phyloP scores from a whole-genome alignment of 176 grass and related monocot genomes.

The Triticum monococcum region DNA sequence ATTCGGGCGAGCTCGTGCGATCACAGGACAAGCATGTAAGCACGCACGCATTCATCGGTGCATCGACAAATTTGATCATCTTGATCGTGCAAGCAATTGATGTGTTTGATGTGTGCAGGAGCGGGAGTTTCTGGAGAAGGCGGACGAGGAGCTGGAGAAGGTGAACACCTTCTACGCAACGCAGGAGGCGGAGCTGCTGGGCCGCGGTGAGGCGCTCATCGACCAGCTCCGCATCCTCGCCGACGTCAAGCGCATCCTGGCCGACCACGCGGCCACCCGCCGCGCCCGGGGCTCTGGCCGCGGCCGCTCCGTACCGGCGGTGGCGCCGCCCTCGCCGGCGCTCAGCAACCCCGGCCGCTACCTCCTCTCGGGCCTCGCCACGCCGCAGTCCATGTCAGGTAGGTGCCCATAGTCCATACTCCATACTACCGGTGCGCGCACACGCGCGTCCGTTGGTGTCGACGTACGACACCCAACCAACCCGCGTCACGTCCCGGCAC shows the following conservation, averaged over 20 bases:
- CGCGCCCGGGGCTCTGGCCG: not conserved
- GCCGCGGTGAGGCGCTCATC: conserved; percentile 50
- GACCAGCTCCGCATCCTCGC: conserved; percentile 78
- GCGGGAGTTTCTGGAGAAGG: conserved; percentile 59
- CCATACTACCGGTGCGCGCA: no score
- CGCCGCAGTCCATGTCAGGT: conserved; percentile 80
- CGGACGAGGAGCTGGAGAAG: conserved; percentile 81
- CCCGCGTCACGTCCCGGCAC: conserved; percentile 20
- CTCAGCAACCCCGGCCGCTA: conserved; percentile 24
- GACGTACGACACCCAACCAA: not conserved
- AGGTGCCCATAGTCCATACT: not conserved
- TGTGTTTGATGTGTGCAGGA: conserved; percentile 33
- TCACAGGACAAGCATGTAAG: conserved; percentile 64
- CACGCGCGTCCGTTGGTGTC: not conserved
- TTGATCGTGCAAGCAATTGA: not conserved
- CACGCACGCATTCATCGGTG: not conserved
- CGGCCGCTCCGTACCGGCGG: not conserved
- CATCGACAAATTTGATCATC: no score
- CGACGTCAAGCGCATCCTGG: conserved; percentile 76
- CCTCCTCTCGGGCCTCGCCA: conserved; percentile 52
- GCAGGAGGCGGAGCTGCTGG: conserved; percentile 62
- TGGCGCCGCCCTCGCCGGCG: not conserved
- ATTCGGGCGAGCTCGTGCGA: conserved; percentile 53
- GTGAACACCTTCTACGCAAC: conserved; percentile 67
- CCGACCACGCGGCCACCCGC: conserved; percentile 35